These are phyloP conservation scores for Strobilomyces echinocephalus DNA, from an alignment of 768 basidiomycete genomes.

Conservation along the genomic window DNA sequence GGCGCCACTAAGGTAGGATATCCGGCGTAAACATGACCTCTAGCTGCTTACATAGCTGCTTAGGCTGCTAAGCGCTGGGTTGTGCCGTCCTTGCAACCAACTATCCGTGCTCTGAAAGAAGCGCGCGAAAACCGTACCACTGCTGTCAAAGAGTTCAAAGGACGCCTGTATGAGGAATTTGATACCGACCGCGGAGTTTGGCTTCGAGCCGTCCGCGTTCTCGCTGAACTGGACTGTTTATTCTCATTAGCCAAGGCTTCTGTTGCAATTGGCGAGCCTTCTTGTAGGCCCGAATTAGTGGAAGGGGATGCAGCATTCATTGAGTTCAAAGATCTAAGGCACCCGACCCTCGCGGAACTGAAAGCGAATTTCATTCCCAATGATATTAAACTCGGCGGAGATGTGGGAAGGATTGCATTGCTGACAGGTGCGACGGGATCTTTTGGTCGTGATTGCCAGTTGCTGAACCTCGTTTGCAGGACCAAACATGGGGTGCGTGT, in stretches of 20 bases:
- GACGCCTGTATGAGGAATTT: conserved; percentile 73
- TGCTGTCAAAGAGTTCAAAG: conserved; percentile 80
- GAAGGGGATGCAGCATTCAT: conserved; percentile 75
- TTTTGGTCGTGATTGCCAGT: neutral
- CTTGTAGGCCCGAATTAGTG: conserved; percentile 87
- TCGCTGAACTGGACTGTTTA: conserved; percentile 95
- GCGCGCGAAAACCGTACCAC: conserved; percentile 82
- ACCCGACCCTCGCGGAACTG: conserved; percentile 72
- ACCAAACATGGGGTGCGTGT: conserved; percentile 80
- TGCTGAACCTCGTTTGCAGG: conserved; percentile 36
- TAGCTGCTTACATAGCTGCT: neutral
- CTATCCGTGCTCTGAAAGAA: conserved; percentile 84
- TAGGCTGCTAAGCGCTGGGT: conserved; percentile 75
- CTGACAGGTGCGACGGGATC: conserved; percentile 63
- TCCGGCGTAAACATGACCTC: neutral
- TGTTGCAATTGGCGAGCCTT: conserved; percentile 83
- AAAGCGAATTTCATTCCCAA: conserved; percentile 89
- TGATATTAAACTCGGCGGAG: conserved; percentile 79
- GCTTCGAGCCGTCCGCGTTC: conserved; percentile 77
- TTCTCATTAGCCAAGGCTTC: conserved; percentile 90
- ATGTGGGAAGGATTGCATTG: conserved; percentile 69
- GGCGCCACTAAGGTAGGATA: conserved; percentile 68
- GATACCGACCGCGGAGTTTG: conserved; percentile 75
- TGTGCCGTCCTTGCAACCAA: conserved; percentile 64
- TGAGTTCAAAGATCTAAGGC: conserved; percentile 86